Evolutionary conservation across 768 basidiomycete genomes (phyloP).

Genomic region (Hygrophorus pudorinus): DNA sequence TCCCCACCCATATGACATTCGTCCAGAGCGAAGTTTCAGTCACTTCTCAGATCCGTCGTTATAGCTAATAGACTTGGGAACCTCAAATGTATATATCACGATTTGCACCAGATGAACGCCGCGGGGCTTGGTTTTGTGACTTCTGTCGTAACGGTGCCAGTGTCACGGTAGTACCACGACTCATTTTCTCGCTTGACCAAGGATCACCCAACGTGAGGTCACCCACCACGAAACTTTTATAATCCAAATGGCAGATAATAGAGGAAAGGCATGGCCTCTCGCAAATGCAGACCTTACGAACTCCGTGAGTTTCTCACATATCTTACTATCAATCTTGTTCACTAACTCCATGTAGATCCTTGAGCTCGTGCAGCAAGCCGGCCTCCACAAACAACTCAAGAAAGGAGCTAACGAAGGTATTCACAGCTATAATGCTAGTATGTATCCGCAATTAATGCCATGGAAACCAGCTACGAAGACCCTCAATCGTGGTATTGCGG

Average conservation of each 20-base stretch:
- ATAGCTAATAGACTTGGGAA: not conserved
- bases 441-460: not conserved
- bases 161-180: not conserved
- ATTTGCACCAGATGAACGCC: too few species aligned
- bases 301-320: conserved; percentile 42
- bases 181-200: conserved; percentile 42
- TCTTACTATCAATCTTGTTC: conserved; percentile 1
- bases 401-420: conserved; percentile 97
- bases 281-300: conserved; percentile 85
- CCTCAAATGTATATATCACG: too few species aligned
- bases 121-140: too few species aligned
- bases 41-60: not conserved
- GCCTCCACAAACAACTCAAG: conserved; percentile 97
- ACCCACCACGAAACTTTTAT: conserved; percentile 13
- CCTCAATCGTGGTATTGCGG: conserved; percentile 93
- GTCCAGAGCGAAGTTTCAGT: too few species aligned
- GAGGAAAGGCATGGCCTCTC: conserved; percentile 81
- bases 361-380: conserved; percentile 90
- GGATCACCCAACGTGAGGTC: conserved; percentile 86
- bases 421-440: conserved; percentile 9
- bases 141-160: not conserved
- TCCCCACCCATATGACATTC: too few species aligned
- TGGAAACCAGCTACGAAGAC: conserved; percentile 81
- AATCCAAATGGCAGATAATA: conserved; percentile 51
- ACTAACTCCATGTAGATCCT: conserved; percentile 53